Conservation (phyloP, 2,329 filamentous ascomycete genomes). For the Septoria linicola region DNA sequence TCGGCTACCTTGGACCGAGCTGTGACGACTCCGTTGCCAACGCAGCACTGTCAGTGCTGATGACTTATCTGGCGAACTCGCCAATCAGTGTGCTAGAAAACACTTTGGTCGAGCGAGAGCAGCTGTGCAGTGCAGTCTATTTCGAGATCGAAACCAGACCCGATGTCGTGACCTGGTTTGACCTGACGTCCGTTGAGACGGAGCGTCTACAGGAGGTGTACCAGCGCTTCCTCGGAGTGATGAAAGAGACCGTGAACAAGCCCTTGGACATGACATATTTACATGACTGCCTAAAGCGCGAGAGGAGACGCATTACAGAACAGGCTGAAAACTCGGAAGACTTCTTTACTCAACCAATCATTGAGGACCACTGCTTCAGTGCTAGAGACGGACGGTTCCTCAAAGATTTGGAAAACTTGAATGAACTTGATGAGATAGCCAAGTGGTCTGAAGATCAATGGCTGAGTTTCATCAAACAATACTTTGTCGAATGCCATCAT, state of each 20-base stretch:
- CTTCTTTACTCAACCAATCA: constrained; percentile 81
- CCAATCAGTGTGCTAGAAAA: constrained; percentile 93
- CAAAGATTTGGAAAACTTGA: constrained; percentile 43
- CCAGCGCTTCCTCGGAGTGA: constrained; percentile 76
- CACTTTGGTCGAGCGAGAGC: constrained; percentile 85
- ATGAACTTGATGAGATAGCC: constrained; percentile 65
- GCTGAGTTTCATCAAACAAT: constrained; percentile 76
- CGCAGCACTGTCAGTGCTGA: constrained; percentile 73
- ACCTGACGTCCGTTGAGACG: constrained; percentile 81
- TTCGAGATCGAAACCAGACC: constrained; percentile 78
- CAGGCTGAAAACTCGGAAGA: constrained; percentile 76
- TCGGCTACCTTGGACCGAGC: constrained; percentile 83
- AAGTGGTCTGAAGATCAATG: constrained; percentile 82
- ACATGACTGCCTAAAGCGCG: constrained; percentile 78
- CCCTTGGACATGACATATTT: constrained; percentile 88
- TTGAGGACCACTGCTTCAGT: constrained; percentile 90
- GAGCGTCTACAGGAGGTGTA: constrained; percentile 82
- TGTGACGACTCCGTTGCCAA: constrained; percentile 62
- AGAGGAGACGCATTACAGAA: constrained; percentile 78
- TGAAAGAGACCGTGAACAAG: constrained; percentile 76
- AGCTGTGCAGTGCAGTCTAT: constrained; percentile 81
- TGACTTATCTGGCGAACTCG: constrained; percentile 87
- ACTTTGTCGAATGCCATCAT: constrained; percentile 81
- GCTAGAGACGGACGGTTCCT: constrained; percentile 68
- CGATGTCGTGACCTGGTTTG: constrained; percentile 80